phyloP scores from a whole-genome alignment of 2,329 filamentous ascomycete genomes.

The Calonectria honghensis region DNA sequence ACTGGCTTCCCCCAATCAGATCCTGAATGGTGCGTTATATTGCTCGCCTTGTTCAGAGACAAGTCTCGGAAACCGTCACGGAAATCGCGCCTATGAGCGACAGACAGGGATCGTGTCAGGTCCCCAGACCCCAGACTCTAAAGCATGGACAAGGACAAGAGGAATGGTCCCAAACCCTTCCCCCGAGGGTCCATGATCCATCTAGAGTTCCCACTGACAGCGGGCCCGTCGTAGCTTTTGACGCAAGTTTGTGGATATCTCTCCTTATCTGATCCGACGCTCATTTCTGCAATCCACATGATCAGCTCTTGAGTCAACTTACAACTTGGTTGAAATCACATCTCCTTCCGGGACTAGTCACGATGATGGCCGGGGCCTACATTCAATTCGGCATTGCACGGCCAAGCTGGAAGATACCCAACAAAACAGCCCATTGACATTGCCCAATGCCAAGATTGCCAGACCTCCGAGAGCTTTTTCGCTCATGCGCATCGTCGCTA shows the following conservation, averaged over 20 bases:
- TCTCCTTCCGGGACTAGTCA: not conserved
- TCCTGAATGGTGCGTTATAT: conserved; percentile 32
- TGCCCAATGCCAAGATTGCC: not conserved
- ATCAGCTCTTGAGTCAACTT: not conserved
- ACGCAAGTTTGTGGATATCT: conserved; percentile 12
- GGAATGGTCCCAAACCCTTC: conserved; percentile 30
- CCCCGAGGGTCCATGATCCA: conserved; percentile 38
- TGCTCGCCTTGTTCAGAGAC: conserved; percentile 21
- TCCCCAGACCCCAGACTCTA: conserved; percentile 40
- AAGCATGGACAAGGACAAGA: conserved; percentile 32
- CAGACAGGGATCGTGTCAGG: conserved; percentile 35
- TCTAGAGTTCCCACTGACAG: conserved; percentile 34
- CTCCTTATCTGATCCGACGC: conserved; percentile 27
- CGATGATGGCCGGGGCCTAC: not conserved
- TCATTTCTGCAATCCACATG: conserved; percentile 17
- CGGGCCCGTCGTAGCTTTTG: conserved; percentile 20
- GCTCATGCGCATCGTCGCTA: conserved; percentile 12
- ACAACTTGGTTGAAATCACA: not conserved
- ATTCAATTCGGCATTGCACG: not conserved
- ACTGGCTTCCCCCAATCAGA: conserved; percentile 25
- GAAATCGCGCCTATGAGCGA: conserved; percentile 39
- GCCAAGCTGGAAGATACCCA: too few relatives aligned
- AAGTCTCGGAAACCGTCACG: conserved; percentile 34
- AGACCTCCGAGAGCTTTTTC: not conserved
- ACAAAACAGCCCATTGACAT: too few relatives aligned